phyloP scores from a whole-genome alignment of 352 stramenopile species.

The Phytophthora rubi region DNA sequence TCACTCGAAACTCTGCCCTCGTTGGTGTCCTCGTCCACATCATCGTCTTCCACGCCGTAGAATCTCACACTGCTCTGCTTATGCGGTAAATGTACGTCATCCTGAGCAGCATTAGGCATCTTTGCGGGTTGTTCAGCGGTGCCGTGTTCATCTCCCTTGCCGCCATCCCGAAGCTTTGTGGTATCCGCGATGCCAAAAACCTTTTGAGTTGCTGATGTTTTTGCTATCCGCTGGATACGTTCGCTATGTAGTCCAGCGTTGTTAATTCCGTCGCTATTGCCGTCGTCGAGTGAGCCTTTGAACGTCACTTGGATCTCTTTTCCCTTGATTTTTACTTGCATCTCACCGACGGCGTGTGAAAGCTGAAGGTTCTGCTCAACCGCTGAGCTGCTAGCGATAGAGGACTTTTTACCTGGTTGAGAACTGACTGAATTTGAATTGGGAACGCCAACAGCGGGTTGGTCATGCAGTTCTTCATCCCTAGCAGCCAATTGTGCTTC shows the following conservation, averaged over 20 bases:
- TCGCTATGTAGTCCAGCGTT: not conserved
- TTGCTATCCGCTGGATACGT: not conserved
- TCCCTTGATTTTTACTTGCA: conserved; percentile 34
- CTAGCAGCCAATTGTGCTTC: not conserved
- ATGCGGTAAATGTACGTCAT: not conserved
- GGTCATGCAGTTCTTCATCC: not conserved
- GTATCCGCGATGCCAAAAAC: conserved; percentile 1
- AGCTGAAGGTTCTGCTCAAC: conserved; percentile 25
- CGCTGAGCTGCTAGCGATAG: not conserved
- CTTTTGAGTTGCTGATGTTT: conserved; percentile 8
- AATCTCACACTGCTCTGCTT: conserved; percentile 28
- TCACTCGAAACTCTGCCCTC: not conserved
- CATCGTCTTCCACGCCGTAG: not conserved
- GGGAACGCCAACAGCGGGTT: not conserved
- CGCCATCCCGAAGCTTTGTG: not conserved
- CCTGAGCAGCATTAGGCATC: not conserved
- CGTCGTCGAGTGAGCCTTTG: conserved; percentile 18
- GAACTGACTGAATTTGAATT: not conserved
- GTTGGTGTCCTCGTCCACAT: not conserved
- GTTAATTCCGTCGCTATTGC: not conserved
- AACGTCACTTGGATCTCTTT: conserved; percentile 37
- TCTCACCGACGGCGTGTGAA: conserved; percentile 30
- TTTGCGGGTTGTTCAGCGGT: not conserved
- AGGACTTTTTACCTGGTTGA: not conserved
- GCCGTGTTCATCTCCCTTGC: not conserved